phyloP scores from a whole-genome alignment of 2,329 filamentous ascomycete species.

The Niveomyces coronatus region DNA sequence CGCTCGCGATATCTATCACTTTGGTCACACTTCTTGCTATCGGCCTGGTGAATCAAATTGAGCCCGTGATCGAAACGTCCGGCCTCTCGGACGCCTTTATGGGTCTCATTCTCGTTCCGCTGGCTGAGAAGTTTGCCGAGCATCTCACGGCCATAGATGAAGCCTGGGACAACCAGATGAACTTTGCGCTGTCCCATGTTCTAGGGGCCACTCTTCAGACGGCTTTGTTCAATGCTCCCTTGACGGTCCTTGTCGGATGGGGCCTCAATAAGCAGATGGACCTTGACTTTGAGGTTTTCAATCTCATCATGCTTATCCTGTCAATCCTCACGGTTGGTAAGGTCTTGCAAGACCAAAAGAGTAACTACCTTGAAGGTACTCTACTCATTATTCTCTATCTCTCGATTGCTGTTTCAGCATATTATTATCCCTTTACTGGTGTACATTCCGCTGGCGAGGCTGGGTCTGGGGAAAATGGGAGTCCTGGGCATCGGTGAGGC shows the following conservation, averaged over 20 bases:
- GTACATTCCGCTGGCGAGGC: constrained; percentile 7
- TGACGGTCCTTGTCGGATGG: constrained; percentile 80
- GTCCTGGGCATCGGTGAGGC: too few species aligned
- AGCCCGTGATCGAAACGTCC: constrained; percentile 38
- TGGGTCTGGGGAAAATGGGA: too few species aligned
- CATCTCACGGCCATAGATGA: constrained; percentile 78
- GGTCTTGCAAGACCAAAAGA: constrained; percentile 79
- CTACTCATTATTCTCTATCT: constrained; percentile 63
- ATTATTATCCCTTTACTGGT: constrained; percentile 36
- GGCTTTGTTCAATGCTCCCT: constrained; percentile 74
- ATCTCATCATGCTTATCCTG: constrained; percentile 70
- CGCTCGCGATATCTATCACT: constrained; percentile 51
- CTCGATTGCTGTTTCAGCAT: constrained; percentile 48
- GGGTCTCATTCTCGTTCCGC: constrained; percentile 66
- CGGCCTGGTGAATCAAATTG: constrained; percentile 63
- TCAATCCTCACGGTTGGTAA: constrained; percentile 80
- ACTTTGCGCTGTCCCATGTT: constrained; percentile 76
- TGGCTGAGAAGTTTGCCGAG: constrained; percentile 81
- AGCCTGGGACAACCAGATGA: constrained; percentile 75
- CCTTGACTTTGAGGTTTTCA: constrained; percentile 79
- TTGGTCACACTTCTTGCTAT: constrained; percentile 67
- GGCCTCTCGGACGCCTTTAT: constrained; percentile 43
- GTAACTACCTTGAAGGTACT: constrained; percentile 80
- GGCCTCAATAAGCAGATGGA: constrained; percentile 54
- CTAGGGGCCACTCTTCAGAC: constrained; percentile 84